These are phyloP conservation scores for Blastobotrys ciferrii DNA, from an alignment of 1,139 yeast genomes.

Conservation along the genomic window DNA sequence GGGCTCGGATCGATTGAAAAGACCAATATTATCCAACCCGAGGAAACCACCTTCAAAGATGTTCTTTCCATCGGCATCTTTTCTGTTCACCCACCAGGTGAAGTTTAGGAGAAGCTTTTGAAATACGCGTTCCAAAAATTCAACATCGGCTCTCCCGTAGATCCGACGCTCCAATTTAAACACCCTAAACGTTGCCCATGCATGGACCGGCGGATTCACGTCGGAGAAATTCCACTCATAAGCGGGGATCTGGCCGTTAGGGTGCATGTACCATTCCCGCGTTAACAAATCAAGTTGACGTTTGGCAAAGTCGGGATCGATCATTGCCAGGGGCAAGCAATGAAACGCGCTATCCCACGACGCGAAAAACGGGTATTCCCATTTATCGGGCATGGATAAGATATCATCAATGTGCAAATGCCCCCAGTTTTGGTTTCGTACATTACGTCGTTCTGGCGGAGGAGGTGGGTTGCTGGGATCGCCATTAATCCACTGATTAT, in stretches of 20 bases:
- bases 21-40: conserved; percentile 91
- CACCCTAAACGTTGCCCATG: conserved; percentile 92
- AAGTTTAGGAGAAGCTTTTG: conserved; percentile 86
- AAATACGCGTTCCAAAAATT: conserved; percentile 85
- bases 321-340: conserved; percentile 90
- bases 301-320: conserved; percentile 93
- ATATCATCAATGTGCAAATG: conserved; percentile 88
- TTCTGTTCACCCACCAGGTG: conserved; percentile 98
- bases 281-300: conserved; percentile 83
- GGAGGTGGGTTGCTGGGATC: conserved; percentile 68
- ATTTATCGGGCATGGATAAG: conserved; percentile 88
- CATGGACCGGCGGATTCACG: conserved; percentile 97
- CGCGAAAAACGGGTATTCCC: conserved; percentile 97
- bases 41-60: conserved; percentile 94
- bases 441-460: conserved; percentile 74
- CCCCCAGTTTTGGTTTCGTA: conserved; percentile 86
- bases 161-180: conserved; percentile 86
- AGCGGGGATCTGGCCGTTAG: conserved; percentile 97
- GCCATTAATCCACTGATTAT: conserved; percentile 85
- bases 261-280: conserved; percentile 98
- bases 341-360: conserved; percentile 99
- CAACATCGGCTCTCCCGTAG: conserved; percentile 79
- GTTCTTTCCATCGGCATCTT: conserved; percentile 84
- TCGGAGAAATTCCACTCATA: conserved; percentile 97
- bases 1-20: conserved; percentile 92